These are phyloP conservation scores for Boletus subcaerulescens DNA, from an alignment of 768 basidiomycete species.

Conservation along the genomic window DNA sequence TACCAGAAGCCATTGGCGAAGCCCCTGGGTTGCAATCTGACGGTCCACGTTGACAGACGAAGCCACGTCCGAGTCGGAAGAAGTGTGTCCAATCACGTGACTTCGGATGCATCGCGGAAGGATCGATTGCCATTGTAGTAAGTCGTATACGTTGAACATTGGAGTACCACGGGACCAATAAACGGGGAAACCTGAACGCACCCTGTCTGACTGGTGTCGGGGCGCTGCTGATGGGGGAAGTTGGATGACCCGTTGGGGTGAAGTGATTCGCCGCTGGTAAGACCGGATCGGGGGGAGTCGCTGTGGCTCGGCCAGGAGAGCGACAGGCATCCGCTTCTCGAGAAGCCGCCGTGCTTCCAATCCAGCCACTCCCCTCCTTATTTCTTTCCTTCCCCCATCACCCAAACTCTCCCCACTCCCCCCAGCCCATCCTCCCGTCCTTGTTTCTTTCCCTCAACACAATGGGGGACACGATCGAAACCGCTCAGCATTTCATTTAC, in stretches of 20 bases:
- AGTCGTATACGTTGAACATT: too few species aligned
- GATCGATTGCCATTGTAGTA: not conserved
- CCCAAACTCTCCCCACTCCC: constrained; percentile 3
- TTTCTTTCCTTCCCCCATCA: constrained; percentile 25
- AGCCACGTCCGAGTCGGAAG: not conserved
- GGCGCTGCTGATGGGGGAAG: constrained; percentile 5
- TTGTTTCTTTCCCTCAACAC: constrained; percentile 16
- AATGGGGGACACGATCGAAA: constrained; percentile 49
- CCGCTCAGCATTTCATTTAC: constrained; percentile 75
- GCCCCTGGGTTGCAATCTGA: not conserved
- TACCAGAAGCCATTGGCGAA: constrained; percentile 41
- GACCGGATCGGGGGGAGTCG: constrained; percentile 30
- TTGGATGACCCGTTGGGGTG: constrained; percentile 13
- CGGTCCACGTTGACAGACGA: not conserved
- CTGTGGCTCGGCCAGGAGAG: constrained; percentile 20
- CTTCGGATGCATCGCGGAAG: not conserved
- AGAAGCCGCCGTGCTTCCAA: constrained; percentile 31
- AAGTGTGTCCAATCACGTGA: constrained; percentile 14
- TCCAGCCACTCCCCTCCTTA: constrained; percentile 21
- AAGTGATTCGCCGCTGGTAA: constrained; percentile 27
- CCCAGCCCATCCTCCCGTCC: constrained; percentile 5
- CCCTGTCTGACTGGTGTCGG: not conserved
- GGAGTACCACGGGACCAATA: not conserved
- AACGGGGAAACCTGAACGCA: not conserved
- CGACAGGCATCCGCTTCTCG: constrained; percentile 26